Percentiles rank a stretch among this genome's conserved stretches.
Evolutionary conservation across 2,329 filamentous ascomycete genomes (phyloP).

Genomic region (Arthrinium phaeospermum): DNA sequence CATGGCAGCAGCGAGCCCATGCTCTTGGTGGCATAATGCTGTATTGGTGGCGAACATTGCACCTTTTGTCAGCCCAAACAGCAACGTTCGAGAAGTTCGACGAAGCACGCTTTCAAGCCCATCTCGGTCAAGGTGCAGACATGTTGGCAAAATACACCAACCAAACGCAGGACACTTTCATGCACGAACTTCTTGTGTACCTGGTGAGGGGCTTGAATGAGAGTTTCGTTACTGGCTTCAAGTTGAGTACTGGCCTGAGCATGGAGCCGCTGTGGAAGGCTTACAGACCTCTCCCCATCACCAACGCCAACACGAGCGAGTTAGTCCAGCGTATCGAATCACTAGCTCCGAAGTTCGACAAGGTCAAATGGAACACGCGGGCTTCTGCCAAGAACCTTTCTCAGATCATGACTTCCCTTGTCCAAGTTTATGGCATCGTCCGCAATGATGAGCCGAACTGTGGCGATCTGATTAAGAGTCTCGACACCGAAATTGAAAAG

Average conservation of each 20-base stretch:
- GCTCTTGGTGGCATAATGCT: constrained; percentile 51
- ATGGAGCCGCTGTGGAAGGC: constrained; percentile 82
- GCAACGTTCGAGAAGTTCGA: constrained; percentile 50
- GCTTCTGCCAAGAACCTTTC: constrained; percentile 58
- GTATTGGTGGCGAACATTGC: constrained; percentile 61
- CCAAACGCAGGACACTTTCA: constrained; percentile 32
- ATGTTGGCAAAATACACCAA: constrained; percentile 45
- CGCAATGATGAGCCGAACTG: constrained; percentile 50
- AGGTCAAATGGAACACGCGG: constrained; percentile 62
- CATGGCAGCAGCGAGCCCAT: constrained; percentile 41
- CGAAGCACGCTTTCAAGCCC: constrained; percentile 68
- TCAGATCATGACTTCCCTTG: constrained; percentile 59
- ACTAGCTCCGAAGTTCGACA: constrained; percentile 65
- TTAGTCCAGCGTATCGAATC: constrained; percentile 58
- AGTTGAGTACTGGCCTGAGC: constrained; percentile 74
- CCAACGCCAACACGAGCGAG: constrained; percentile 50
- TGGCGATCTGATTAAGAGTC: constrained; percentile 53
- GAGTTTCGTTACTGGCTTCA: constrained; percentile 73
- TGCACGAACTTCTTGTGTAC: constrained; percentile 45
- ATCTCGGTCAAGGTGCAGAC: constrained; percentile 58
- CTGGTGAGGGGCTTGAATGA: constrained; percentile 52
- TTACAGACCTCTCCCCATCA: constrained; percentile 68
- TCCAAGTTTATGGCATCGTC: constrained; percentile 62
- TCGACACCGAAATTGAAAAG: constrained; percentile 56
- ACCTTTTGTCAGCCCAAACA: constrained; percentile 46